Evolutionary conservation across 345 rosid genomes (phyloP), one percentile per base, ranked within the genome.

Genomic region (Citrus australasica): DNA sequence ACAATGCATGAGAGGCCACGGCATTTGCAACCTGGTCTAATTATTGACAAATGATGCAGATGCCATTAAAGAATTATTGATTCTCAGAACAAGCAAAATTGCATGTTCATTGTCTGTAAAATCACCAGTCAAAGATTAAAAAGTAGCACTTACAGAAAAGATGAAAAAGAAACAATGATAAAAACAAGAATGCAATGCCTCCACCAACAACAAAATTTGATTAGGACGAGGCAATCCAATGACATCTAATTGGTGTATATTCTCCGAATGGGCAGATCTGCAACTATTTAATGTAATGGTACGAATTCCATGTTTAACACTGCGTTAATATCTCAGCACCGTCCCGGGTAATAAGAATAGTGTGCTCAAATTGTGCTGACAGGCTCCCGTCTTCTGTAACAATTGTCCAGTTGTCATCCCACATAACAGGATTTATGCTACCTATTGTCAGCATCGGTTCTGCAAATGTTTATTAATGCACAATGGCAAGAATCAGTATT

Each of bases 361-460:
- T 95, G 85, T 95, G 99, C 83, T 95, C 98, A 56, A 95, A 95
- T 84, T 93, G 96, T 0, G 98, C 98, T 63, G 98, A 93, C 61
- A 93, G 87, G 84, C 97, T 95, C 82, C 92, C 92, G 69, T 93
- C 98, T 79, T 92, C 90, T 0, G 97, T 95, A 7, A 95, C 94
- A 74, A 93, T 92, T 2, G 99, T 95, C 98, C 99, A 93, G 65
- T 95, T 71, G 80, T 95, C 98, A 19, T 92, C 88, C 99, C 99
- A 93, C 85, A 89, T 89, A 33, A 91, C 55, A 10, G 96, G 96
- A 73, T 87, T 89, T 65, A 74, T 84, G 90, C 98, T 93, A 61
- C 99, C 98, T 0, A 91, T 83, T 0, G 98, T 95, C 84, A 95
- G 89, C 97, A 93, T 93, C 0, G 98, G 98, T 84, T 95, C 98